Percentiles rank a stretch among this genome's conserved stretches.
phyloP scores from a whole-genome alignment of 1,139 yeast genomes.

The Magnusiomyces tetraspermus region DNA sequence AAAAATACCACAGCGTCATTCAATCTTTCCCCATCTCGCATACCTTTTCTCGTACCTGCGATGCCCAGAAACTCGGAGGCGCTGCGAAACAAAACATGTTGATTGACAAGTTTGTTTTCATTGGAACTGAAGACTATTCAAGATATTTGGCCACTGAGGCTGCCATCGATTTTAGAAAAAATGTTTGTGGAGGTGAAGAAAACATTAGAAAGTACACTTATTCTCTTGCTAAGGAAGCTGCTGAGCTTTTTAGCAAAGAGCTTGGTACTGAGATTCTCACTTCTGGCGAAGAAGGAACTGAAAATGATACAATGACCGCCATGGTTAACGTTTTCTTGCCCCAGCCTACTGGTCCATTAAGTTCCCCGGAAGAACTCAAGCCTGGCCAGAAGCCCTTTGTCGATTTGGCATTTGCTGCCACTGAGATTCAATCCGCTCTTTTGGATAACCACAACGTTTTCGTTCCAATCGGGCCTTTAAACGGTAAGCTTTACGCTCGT shows the following conservation, averaged over 20 bases:
- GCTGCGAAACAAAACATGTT: conserved; percentile 14
- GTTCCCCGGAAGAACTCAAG: not conserved
- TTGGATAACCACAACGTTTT: conserved; percentile 36
- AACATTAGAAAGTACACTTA: conserved; percentile 42
- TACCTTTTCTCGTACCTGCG: conserved; percentile 8
- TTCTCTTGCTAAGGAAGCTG: conserved; percentile 39
- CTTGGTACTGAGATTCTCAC: conserved; percentile 32
- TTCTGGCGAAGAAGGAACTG: conserved; percentile 26
- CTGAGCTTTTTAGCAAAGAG: conserved; percentile 32
- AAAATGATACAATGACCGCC: conserved; percentile 30
- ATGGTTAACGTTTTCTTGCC: conserved; percentile 45
- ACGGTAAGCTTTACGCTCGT: conserved; percentile 39
- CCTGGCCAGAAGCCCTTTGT: not conserved
- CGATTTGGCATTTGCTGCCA: conserved; percentile 9
- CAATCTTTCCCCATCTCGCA: conserved; percentile 52
- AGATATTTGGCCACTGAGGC: conserved; percentile 30
- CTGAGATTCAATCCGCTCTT: conserved; percentile 15
- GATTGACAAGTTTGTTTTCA: conserved; percentile 29
- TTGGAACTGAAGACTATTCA: conserved; percentile 34
- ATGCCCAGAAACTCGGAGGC: not conserved
- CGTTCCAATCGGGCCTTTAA: conserved; percentile 39
- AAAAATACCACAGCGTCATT: conserved; percentile 41
- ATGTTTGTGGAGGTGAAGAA: conserved; percentile 54
- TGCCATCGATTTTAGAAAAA: conserved; percentile 45
- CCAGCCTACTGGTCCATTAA: conserved; percentile 9